Conservation (phyloP, 2,329 filamentous ascomycete species). For the Stemphylium beticola region DNA sequence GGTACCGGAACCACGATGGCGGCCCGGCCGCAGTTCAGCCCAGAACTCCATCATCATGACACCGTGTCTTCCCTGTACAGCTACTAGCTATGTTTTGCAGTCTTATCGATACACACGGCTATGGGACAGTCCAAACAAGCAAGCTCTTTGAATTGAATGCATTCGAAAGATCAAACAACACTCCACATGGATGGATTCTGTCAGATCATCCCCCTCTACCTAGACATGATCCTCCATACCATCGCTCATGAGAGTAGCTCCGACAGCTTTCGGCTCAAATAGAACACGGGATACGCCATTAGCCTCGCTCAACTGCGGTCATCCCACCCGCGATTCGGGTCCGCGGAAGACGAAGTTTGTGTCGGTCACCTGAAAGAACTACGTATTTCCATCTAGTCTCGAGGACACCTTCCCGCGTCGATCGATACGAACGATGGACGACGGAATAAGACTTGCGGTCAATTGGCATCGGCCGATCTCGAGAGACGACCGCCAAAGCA, state of each 20-base stretch:
- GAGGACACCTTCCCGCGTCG: background rate
- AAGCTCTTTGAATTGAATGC: background rate
- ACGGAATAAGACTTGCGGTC: background rate
- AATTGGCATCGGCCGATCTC: background rate
- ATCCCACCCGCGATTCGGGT: background rate
- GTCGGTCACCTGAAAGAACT: background rate
- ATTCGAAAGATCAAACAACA: background rate
- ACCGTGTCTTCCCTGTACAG: too few species aligned
- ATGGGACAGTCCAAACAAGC: too few species aligned
- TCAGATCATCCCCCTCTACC: background rate
- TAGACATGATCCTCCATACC: background rate
- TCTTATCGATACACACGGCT: too few species aligned
- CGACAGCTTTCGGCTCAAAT: slow-evolving; percentile 1
- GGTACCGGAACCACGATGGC: too few species aligned
- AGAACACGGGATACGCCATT: background rate
- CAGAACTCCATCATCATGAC: too few species aligned
- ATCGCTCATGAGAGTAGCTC: background rate
- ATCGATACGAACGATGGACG: background rate
- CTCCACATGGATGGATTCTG: background rate
- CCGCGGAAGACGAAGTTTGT: slow-evolving; percentile 1
- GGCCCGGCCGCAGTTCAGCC: too few species aligned
- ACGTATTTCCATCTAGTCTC: background rate
- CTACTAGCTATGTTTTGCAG: too few species aligned
- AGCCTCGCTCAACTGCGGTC: background rate
- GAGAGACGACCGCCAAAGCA: background rate